Conservation (phyloP, 208 protist genomes). For the Leishmania amazonensis region DNA sequence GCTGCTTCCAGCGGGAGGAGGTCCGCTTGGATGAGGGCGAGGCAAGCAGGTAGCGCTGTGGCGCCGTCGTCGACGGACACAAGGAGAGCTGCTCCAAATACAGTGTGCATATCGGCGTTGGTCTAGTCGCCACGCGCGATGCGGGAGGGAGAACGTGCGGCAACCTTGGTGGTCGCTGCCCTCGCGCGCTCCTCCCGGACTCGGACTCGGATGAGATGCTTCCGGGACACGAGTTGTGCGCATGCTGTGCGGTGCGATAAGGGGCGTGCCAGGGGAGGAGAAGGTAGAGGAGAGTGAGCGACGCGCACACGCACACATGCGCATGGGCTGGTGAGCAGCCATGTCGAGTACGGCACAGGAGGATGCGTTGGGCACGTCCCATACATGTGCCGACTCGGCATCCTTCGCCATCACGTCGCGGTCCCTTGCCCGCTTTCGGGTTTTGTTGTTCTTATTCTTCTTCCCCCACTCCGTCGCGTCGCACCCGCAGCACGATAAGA, state of each 20-base stretch:
- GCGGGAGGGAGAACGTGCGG: background rate
- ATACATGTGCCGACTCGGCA: background rate
- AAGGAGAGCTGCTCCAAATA: constrained; percentile 12
- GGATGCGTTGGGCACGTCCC: background rate
- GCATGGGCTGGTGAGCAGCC: background rate
- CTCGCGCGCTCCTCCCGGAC: background rate
- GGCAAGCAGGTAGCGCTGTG: constrained; percentile 3
- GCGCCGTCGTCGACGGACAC: constrained; percentile 3
- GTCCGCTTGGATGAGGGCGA: background rate
- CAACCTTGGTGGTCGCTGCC: background rate
- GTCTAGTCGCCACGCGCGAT: constrained; percentile 2
- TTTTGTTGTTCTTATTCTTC: too few relatives aligned
- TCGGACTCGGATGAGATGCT: background rate
- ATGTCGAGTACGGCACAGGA: background rate
- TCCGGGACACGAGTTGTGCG: constrained; percentile 16
- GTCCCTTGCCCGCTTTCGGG: background rate
- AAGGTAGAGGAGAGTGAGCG: background rate
- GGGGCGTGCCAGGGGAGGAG: background rate
- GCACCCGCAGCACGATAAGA: background rate
- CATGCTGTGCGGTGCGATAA: background rate
- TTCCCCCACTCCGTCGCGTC: background rate
- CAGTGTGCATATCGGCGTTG: constrained; percentile 1
- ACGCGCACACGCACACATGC: background rate
- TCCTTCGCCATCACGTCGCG: background rate
- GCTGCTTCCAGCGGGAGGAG: constrained; percentile 7